Conservation (phyloP, 1,139 yeast genomes). For the Pichia sp. region DNA sequence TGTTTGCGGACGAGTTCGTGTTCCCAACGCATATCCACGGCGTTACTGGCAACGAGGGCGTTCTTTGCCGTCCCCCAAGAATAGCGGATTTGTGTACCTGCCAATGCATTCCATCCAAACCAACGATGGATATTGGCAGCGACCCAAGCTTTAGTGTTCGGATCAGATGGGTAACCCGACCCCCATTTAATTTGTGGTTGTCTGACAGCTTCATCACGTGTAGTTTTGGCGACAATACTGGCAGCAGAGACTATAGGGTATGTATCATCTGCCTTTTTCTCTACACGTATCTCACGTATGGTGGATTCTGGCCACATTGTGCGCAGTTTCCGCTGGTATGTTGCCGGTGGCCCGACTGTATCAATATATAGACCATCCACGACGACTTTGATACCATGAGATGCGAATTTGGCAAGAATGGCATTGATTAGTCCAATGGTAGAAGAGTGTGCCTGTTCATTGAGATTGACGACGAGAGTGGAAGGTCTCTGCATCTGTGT, state of each 20-base stretch:
- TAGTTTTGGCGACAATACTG: slow-evolving; percentile 94
- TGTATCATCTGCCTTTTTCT: slow-evolving; percentile 93
- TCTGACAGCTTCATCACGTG: slow-evolving; percentile 66
- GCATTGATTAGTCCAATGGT: slow-evolving; percentile 71
- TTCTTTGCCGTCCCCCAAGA: slow-evolving; percentile 95
- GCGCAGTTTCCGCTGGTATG: slow-evolving; percentile 72
- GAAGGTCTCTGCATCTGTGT: slow-evolving; percentile 75
- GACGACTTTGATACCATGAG: not conserved
- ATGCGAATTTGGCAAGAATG: slow-evolving; percentile 50
- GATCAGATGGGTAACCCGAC: slow-evolving; percentile 94
- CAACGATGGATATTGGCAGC: slow-evolving; percentile 53
- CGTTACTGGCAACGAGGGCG: slow-evolving; percentile 45
- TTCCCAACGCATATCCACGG: slow-evolving; percentile 46
- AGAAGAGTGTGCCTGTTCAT: slow-evolving; percentile 94
- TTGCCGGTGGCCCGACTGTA: slow-evolving; percentile 91
- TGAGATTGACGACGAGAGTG: slow-evolving; percentile 61
- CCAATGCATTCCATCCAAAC: slow-evolving; percentile 81
- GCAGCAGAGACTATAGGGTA: slow-evolving; percentile 95
- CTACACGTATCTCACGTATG: slow-evolving; percentile 63
- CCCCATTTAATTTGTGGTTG: slow-evolving; percentile 43
- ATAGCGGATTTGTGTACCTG: slow-evolving; percentile 61
- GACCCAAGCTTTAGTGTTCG: slow-evolving; percentile 74
- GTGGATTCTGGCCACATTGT: slow-evolving; percentile 50
- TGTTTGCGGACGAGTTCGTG: slow-evolving; percentile 32
- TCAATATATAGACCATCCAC: slow-evolving; percentile 75